phyloP scores from a whole-genome alignment of 331 rosid species.

The Acacia pycnantha region DNA sequence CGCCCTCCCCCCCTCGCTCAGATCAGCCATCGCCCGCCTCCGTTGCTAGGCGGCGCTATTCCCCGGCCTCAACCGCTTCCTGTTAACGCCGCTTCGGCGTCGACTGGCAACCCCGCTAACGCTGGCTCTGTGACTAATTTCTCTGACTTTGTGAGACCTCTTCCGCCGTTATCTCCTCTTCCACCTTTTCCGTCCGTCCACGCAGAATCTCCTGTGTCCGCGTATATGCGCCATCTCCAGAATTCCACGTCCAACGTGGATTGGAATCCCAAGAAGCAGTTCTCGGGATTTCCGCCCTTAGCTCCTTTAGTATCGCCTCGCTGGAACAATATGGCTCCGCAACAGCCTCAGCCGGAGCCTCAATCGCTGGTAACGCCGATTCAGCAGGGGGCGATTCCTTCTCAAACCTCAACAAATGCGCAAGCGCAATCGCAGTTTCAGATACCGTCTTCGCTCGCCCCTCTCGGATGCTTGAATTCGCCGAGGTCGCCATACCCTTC shows the following conservation, averaged over 20 bases:
- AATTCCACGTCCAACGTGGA: conserved; percentile 36
- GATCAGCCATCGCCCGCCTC: conserved; percentile 46
- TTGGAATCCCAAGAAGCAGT: conserved; percentile 29
- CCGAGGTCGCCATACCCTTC: conserved; percentile 48
- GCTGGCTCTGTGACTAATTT: conserved; percentile 22
- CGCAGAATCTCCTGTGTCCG: conserved; percentile 74
- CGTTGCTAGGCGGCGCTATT: conserved; percentile 32
- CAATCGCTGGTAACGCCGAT: conserved; percentile 24
- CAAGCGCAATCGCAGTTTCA: conserved; percentile 39
- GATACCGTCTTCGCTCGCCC: conserved; percentile 45
- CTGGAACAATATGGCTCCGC: conserved; percentile 46
- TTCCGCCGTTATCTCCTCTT: conserved; percentile 54
- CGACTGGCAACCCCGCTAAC: conserved; percentile 17
- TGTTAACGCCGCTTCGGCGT: neutral
- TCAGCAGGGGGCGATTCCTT: conserved; percentile 30
- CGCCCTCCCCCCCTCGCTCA: conserved; percentile 75
- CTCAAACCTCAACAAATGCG: conserved; percentile 10
- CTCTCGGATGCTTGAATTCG: conserved; percentile 66
- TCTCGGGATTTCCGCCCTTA: conserved; percentile 57
- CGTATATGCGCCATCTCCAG: conserved; percentile 58
- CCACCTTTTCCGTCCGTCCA: conserved; percentile 69
- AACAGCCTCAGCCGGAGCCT: conserved; percentile 32
- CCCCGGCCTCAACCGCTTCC: conserved; percentile 30
- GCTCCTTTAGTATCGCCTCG: conserved; percentile 58
- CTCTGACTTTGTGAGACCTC: conserved; percentile 39